Evolutionary conservation across 495 filamentous ascomycete genomes (phyloP).

Genomic region (Rhypophila decipiens): DNA sequence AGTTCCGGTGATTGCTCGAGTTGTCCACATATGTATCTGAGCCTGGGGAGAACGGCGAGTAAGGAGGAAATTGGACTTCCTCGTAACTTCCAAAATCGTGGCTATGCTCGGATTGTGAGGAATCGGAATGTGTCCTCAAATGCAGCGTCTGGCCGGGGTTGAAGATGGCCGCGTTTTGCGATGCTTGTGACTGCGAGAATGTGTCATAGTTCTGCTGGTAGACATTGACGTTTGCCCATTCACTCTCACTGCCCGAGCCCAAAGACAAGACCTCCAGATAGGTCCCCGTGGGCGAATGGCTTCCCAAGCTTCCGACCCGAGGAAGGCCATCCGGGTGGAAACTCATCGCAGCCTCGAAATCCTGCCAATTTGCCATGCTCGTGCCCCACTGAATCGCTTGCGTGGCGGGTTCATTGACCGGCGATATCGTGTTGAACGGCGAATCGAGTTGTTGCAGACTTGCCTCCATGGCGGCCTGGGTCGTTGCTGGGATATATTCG

Average conservation of each 20-base stretch:
- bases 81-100: constrained; percentile 73
- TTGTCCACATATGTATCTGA: constrained; percentile 52
- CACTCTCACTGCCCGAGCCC: constrained; percentile 72
- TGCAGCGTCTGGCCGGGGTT: constrained; percentile 83
- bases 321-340: constrained; percentile 50
- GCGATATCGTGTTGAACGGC: constrained; percentile 54
- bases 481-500: constrained; percentile 62
- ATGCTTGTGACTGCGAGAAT: constrained; percentile 40
- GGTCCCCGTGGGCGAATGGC: constrained; percentile 75
- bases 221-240: constrained; percentile 69
- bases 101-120: constrained; percentile 65
- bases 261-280: constrained; percentile 79
- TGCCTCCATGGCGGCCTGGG: constrained; percentile 58
- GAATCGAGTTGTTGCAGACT: constrained; percentile 57
- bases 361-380: constrained; percentile 62
- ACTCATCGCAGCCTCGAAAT: constrained; percentile 56
- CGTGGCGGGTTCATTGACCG: constrained; percentile 51
- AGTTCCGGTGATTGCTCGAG: constrained; percentile 42
- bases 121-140: constrained; percentile 75
- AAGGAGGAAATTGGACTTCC: constrained; percentile 63
- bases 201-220: constrained; percentile 39
- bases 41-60: constrained; percentile 61
- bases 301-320: constrained; percentile 52
- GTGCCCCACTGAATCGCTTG: constrained; percentile 55
- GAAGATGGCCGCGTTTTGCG: constrained; percentile 62